These are phyloP conservation scores for Penicillium sp. DNA, from an alignment of 2,329 filamentous ascomycete species.

Conservation along the genomic window DNA sequence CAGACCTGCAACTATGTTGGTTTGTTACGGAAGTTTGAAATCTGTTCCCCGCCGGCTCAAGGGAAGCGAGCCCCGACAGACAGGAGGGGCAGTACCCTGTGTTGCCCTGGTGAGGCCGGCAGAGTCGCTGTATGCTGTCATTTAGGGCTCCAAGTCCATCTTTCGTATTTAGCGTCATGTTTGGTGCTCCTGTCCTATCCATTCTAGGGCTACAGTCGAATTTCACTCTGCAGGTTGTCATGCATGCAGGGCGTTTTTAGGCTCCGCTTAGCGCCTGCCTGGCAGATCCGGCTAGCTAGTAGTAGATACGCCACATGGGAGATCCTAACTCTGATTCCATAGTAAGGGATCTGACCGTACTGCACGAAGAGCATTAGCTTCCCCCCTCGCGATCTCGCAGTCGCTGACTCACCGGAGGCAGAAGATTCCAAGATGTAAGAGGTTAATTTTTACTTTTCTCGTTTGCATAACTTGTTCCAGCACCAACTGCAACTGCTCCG, in stretches of 20 bases:
- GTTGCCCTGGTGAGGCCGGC: neutral
- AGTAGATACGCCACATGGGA: neutral
- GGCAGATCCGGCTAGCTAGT: neutral
- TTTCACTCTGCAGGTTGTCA: neutral
- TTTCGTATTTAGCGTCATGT: too few relatives aligned
- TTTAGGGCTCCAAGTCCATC: too few relatives aligned
- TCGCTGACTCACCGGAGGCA: neutral
- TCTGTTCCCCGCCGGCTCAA: neutral
- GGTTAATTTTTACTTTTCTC: neutral
- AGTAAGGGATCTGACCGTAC: neutral
- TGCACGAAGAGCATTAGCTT: neutral
- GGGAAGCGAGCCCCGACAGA: neutral
- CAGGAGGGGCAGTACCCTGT: neutral
- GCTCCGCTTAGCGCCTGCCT: neutral
- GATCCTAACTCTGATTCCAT: neutral
- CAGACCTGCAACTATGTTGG: neutral
- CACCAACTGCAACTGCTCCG: neutral
- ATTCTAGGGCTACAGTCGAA: too few relatives aligned
- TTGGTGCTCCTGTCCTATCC: too few relatives aligned
- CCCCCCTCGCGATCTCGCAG: neutral
- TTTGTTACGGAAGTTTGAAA: neutral
- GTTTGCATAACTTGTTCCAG: neutral
- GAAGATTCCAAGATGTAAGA: neutral
- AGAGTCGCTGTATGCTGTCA: too few relatives aligned
- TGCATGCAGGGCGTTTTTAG: neutral